phyloP scores from a whole-genome alignment of 75 land plant genomes.

The Cryptomeria japonica region DNA sequence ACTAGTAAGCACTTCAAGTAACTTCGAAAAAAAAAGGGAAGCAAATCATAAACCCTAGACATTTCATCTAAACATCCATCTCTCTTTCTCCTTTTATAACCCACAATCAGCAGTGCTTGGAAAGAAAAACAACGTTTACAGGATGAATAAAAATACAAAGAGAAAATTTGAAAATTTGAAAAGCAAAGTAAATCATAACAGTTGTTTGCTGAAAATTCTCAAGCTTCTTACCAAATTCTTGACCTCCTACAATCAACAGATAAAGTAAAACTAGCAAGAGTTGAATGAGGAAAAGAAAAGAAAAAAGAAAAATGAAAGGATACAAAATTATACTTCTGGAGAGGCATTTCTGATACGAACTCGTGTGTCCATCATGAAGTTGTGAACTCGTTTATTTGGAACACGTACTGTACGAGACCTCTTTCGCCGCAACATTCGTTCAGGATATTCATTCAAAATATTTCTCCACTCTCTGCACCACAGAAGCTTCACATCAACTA shows the following conservation, averaged over 20 bases:
- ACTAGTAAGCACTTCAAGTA: background rate
- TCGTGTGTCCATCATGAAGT: conserved; percentile 72
- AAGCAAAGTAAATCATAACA: background rate
- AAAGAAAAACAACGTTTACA: background rate
- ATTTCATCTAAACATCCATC: background rate
- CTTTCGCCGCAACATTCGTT: conserved; percentile 55
- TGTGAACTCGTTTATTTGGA: conserved; percentile 72
- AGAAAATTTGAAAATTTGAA: background rate
- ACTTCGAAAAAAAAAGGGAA: background rate
- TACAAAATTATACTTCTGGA: background rate
- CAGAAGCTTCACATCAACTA: background rate
- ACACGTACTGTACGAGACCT: conserved; percentile 55
- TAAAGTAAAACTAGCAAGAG: background rate
- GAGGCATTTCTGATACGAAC: conserved; percentile 27
- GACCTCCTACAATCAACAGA: background rate
- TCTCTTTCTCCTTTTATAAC: background rate
- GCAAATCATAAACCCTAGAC: background rate
- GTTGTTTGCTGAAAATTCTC: background rate
- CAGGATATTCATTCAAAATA: conserved; percentile 41
- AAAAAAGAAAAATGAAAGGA: background rate
- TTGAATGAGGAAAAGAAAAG: background rate
- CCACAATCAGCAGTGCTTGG: background rate
- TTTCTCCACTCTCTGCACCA: conserved; percentile 56
- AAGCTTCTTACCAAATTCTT: background rate
- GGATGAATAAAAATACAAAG: background rate